Percentiles rank a stretch among this genome's conserved stretches.
Conservation (phyloP, 2,329 filamentous ascomycete genomes). For the Aspergillus floridensis region DNA sequence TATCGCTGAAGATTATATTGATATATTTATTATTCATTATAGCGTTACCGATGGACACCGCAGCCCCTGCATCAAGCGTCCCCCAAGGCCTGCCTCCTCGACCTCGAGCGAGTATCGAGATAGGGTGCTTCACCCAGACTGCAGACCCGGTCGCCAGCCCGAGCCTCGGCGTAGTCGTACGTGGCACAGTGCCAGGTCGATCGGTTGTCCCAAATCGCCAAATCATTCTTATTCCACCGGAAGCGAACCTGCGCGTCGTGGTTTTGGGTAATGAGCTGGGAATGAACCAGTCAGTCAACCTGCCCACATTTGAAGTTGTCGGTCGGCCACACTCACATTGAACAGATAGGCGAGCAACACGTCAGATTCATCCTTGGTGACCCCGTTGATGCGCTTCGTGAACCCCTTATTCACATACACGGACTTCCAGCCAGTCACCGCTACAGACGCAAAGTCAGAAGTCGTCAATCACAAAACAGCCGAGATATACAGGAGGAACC, state of each 20-base stretch:
- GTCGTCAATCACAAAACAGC: background rate
- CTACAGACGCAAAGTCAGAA: constrained; percentile 1
- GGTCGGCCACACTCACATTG: constrained; percentile 23
- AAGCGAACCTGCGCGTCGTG: constrained; percentile 53
- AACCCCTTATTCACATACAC: constrained; percentile 49
- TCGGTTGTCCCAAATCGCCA: constrained; percentile 30
- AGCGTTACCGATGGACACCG: background rate
- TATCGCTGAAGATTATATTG: background rate
- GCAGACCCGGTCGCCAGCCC: constrained; percentile 51
- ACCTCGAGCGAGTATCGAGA: constrained; percentile 43
- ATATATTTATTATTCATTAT: background rate
- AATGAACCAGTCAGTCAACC: background rate
- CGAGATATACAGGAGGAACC: background rate
- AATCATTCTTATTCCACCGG: constrained; percentile 51
- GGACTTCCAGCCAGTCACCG: constrained; percentile 62
- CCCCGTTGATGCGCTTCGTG: constrained; percentile 43
- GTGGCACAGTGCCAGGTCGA: constrained; percentile 46
- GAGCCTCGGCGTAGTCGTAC: constrained; percentile 34
- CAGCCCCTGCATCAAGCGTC: background rate
- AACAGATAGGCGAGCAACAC: constrained; percentile 46
- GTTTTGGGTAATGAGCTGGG: constrained; percentile 42
- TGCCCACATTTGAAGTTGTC: background rate
- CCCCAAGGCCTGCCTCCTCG: constrained; percentile 38
- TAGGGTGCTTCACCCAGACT: constrained; percentile 54
- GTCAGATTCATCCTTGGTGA: constrained; percentile 46